Evolutionary conservation across 345 rosid genomes (phyloP).

Genomic region (Brassica cretica): DNA sequence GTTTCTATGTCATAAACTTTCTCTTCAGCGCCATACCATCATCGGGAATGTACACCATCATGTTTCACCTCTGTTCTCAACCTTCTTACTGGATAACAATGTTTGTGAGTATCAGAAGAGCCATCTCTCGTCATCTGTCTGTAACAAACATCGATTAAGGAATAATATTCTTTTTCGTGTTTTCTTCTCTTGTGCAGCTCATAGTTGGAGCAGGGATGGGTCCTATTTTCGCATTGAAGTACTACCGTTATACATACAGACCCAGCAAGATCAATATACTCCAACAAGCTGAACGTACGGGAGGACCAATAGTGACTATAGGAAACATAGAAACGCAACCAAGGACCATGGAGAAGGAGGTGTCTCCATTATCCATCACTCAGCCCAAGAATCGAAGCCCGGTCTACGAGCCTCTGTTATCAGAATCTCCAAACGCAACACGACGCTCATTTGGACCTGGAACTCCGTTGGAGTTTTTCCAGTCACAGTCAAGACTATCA

Average conservation of each 20-base stretch:
- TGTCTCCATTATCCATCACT: constrained; percentile 58
- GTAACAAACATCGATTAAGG: background rate
- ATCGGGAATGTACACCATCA: constrained; percentile 88
- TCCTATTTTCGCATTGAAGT: constrained; percentile 81
- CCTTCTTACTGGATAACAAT: constrained; percentile 91
- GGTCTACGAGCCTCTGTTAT: constrained; percentile 77
- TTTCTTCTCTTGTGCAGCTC: constrained; percentile 57
- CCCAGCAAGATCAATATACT: constrained; percentile 92
- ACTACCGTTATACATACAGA: constrained; percentile 77
- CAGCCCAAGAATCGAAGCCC: constrained; percentile 43
- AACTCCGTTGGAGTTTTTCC: constrained; percentile 88
- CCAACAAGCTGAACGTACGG: constrained; percentile 87
- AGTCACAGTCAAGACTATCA: constrained; percentile 57
- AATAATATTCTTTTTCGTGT: too few relatives aligned
- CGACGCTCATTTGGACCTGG: constrained; percentile 75
- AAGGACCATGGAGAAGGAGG: constrained; percentile 62
- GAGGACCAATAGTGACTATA: constrained; percentile 85
- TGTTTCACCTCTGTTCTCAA: constrained; percentile 85
- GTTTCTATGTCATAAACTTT: constrained; percentile 78
- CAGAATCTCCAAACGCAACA: constrained; percentile 81
- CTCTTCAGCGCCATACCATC: constrained; percentile 82
- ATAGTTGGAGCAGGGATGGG: constrained; percentile 90
- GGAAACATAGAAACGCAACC: constrained; percentile 81
- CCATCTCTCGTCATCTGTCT: background rate
- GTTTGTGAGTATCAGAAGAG: constrained; percentile 53